These are phyloP conservation scores for Teunomyces pallodes DNA, from an alignment of 805 yeast species.

Conservation along the genomic window DNA sequence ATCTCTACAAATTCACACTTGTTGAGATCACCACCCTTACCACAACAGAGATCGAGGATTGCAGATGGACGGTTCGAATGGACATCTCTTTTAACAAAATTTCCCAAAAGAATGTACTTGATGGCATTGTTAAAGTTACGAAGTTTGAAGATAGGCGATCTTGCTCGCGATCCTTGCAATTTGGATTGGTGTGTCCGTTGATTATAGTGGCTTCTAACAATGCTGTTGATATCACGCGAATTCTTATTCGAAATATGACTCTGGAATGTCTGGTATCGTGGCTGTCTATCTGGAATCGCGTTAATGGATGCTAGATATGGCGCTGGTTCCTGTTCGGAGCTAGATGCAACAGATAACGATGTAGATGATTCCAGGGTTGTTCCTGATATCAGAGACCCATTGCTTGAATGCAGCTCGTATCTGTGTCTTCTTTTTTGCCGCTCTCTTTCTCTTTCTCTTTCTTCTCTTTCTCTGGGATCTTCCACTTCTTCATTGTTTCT, in stretches of 20 bases:
- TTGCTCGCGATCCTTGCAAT: slow-evolving; percentile 54
- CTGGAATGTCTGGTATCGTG: slow-evolving; percentile 36
- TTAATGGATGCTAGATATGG: slow-evolving; percentile 1
- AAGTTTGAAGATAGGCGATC: slow-evolving; percentile 81
- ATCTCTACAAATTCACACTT: slow-evolving; percentile 80
- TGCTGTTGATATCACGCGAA: slow-evolving; percentile 51
- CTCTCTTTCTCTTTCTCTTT: not conserved
- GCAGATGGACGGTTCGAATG: slow-evolving; percentile 26
- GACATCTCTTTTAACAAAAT: slow-evolving; percentile 45
- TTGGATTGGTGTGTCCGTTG: slow-evolving; percentile 72
- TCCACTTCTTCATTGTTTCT: slow-evolving; percentile 6
- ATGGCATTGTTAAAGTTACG: slow-evolving; percentile 90
- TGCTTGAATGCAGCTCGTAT: not conserved
- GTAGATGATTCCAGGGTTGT: too few species aligned
- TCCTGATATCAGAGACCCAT: too few species aligned
- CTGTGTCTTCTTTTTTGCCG: not conserved
- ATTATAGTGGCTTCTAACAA: slow-evolving; percentile 83
- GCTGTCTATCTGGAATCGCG: not conserved
- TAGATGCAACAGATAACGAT: too few species aligned
- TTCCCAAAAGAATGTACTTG: slow-evolving; percentile 79
- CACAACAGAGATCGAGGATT: slow-evolving; percentile 89
- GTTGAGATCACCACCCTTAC: slow-evolving; percentile 95
- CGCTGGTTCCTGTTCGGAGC: slow-evolving; percentile 1
- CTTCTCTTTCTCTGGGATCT: slow-evolving; percentile 3
- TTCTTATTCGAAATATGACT: slow-evolving; percentile 34